Evolutionary conservation across 441 rosid species (phyloP).

Genomic region (Populus hybrid): DNA sequence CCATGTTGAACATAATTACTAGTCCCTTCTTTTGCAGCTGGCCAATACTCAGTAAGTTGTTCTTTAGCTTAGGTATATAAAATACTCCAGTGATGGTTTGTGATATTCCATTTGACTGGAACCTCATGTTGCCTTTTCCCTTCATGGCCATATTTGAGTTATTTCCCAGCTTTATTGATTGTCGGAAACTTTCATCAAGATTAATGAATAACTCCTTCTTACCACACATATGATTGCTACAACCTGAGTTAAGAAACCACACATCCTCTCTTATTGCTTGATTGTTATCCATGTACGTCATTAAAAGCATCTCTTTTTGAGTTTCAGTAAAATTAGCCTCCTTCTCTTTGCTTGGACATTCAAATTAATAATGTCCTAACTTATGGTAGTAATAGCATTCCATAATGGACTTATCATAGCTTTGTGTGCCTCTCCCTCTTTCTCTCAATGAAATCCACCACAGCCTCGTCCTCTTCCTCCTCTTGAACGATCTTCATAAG

Average conservation of each 20-base stretch:
- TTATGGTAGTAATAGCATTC: neutral
- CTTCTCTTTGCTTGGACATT: neutral
- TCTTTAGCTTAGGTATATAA: neutral
- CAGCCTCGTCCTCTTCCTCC: neutral
- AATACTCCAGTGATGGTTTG: neutral
- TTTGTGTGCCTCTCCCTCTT: neutral
- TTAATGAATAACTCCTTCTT: neutral
- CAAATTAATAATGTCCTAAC: conserved; percentile 4
- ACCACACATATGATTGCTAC: neutral
- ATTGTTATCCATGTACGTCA: neutral
- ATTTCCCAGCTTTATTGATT: neutral
- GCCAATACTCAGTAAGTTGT: neutral
- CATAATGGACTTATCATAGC: neutral
- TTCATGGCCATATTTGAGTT: too few relatives aligned
- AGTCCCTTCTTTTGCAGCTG: neutral
- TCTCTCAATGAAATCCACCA: neutral
- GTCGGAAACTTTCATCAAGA: neutral
- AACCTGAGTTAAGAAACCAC: neutral
- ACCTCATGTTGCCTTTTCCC: neutral
- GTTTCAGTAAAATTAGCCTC: neutral
- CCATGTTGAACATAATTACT: neutral
- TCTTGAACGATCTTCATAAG: neutral
- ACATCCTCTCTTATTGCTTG: neutral
- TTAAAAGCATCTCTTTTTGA: neutral
- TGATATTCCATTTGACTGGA: neutral